A percentile compares a stretch with the other conserved stretches of the same genome.
phyloP scores from a whole-genome alignment of 1,139 yeast species.

The Scheffersomyces illinoinensis region DNA sequence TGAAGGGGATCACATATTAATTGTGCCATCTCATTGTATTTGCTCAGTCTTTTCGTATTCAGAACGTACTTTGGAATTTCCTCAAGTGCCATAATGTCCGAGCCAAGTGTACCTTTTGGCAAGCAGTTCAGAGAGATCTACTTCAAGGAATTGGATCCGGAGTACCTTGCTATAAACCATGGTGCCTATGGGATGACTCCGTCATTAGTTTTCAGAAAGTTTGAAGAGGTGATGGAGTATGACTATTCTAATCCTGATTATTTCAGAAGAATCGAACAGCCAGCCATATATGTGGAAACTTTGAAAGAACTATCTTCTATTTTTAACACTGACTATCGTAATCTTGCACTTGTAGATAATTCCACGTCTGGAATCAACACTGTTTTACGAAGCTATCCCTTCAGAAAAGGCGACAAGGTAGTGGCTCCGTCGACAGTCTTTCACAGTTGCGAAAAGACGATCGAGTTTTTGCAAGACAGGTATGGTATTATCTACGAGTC shows the following conservation, averaged over 20 bases:
- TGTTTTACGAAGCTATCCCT: slow-evolving; percentile 55
- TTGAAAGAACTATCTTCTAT: slow-evolving; percentile 37
- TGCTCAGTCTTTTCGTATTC: background rate
- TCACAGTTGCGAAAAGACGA: slow-evolving; percentile 56
- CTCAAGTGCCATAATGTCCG: background rate
- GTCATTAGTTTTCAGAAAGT: slow-evolving; percentile 33
- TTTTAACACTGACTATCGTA: slow-evolving; percentile 43
- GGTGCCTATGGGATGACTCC: slow-evolving; percentile 59
- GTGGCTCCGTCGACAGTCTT: slow-evolving; percentile 56
- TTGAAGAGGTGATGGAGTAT: slow-evolving; percentile 20
- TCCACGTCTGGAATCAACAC: slow-evolving; percentile 66
- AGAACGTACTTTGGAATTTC: background rate
- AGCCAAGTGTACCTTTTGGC: slow-evolving; percentile 43
- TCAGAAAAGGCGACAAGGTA: slow-evolving; percentile 55
- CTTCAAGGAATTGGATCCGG: slow-evolving; percentile 40
- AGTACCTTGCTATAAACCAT: slow-evolving; percentile 49
- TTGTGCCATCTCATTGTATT: background rate
- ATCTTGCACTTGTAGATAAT: slow-evolving; percentile 53
- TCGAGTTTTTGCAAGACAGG: slow-evolving; percentile 44
- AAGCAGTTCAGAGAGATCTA: slow-evolving; percentile 46
- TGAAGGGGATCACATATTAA: no score
- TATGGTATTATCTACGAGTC: slow-evolving; percentile 44
- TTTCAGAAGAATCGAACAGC: slow-evolving; percentile 27
- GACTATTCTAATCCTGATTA: slow-evolving; percentile 45
- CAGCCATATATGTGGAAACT: slow-evolving; percentile 25